These are phyloP conservation scores for Poa pratensis DNA, from an alignment of 176 grass and related monocot species.

Conservation along the genomic window DNA sequence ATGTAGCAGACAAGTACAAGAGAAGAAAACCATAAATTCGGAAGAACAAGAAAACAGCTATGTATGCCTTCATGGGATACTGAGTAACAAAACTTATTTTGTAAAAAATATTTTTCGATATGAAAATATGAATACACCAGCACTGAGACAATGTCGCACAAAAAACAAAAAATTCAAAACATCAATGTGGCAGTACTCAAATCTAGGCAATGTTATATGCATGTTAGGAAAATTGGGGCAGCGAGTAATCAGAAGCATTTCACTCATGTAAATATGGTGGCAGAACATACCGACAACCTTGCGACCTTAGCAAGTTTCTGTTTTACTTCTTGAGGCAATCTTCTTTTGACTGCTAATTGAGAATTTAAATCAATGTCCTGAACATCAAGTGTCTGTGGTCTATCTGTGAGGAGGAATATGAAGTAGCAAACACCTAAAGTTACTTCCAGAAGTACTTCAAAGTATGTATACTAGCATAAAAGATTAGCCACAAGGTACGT, in stretches of 20 bases:
- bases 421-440: constrained; percentile 37
- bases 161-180: not conserved
- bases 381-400: constrained; percentile 62
- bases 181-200: constrained; percentile 7
- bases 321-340: constrained; percentile 82
- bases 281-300: constrained; percentile 71
- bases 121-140: not conserved
- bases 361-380: constrained; percentile 59
- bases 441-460: constrained; percentile 33
- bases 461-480: constrained; percentile 25
- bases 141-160: not conserved
- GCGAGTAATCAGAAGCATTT: constrained; percentile 18
- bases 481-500: constrained; percentile 17
- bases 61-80: not conserved
- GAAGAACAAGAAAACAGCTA: not conserved
- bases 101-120: not conserved
- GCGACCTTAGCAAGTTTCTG: constrained; percentile 84
- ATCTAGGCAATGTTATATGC: constrained; percentile 1
- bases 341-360: constrained; percentile 69
- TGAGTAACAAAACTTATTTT: not conserved
- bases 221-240: not conserved
- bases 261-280: constrained; percentile 25
- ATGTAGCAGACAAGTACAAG: constrained; percentile 11
- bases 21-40: constrained; percentile 5
- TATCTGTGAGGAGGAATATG: constrained; percentile 53